Base-by-base conservation (phyloP, 164 flowering plant species). In the Liriodendron chinense region DNA sequence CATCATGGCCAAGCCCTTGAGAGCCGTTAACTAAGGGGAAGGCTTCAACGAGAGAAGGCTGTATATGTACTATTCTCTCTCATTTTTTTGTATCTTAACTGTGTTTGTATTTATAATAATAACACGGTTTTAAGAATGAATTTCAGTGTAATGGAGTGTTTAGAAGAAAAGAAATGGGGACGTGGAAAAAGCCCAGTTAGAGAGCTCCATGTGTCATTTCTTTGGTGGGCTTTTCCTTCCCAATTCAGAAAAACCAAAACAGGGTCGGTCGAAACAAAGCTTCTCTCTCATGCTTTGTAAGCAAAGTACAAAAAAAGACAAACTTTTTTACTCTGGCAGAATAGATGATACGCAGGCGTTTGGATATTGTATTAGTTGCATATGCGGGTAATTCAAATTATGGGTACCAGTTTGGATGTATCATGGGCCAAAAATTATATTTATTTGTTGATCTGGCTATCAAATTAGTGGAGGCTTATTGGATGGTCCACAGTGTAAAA, bases 161-260 rank as follows among this genome's bases (percentile, higher is more conserved):
- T 83, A 79, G 77, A 7, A 69, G 61, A 53, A 47, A 61, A 61
- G 65, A 48, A 16, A 47, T 43, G 78, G 68, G 82, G 65, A 28
- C 72, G n/a, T 72, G 71, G 72, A 48, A 79, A 62, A 13, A 69
- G 68, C 34, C 84, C 87, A 83, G 43, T 77, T 9, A 69, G 63
- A 72, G 68, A 77, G 34, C 77, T 82, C 87, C 90, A 84, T 21
- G 83, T 86, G 89, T 81, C 82, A 2, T 69, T 77, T 68, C 65
- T 25, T 71, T 75, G 65, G n/a, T 64, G 26, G 57, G 47, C 80
- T 61, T 78, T 82, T 74, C 75, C 77, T 79, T 83, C 8, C 14
- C 10, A 65, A 75, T 74, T 3, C 24, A 25, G 77, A 74, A 85
- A 77, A 72, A 53, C 9, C 59, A 53, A 53, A 16, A 53, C 13